Evolutionary conservation across 2,329 filamentous ascomycete species (phyloP).

Genomic region (Pseudocercospora ulei): DNA sequence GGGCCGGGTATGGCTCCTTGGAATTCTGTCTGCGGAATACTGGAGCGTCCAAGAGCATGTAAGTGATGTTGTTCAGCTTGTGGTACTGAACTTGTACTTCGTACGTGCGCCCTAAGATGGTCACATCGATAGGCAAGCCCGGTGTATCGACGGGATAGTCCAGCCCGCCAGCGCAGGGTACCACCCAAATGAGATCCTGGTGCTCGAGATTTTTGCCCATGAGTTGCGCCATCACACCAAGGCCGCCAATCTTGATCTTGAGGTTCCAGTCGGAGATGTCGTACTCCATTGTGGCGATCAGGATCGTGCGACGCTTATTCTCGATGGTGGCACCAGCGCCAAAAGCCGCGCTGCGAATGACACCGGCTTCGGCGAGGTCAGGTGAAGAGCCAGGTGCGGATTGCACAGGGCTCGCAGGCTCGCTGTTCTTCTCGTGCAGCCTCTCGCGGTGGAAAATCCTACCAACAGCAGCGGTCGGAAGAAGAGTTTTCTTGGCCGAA

Average conservation of each 20-base stretch:
- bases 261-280: constrained; percentile 61
- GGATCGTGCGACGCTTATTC: constrained; percentile 44
- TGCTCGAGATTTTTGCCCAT: constrained; percentile 56
- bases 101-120: constrained; percentile 50
- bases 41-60: constrained; percentile 55
- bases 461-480: constrained; percentile 24
- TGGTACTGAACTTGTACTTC: constrained; percentile 55
- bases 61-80: constrained; percentile 53
- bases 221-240: constrained; percentile 59
- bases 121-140: constrained; percentile 52
- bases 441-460: constrained; percentile 24
- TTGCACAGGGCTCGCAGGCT: constrained; percentile 11
- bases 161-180: constrained; percentile 48
- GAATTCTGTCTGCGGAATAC: constrained; percentile 55
- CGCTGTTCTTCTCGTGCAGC: constrained; percentile 24
- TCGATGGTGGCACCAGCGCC: constrained; percentile 26
- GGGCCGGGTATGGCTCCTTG: constrained; percentile 53
- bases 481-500: constrained; percentile 41
- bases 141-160: constrained; percentile 51
- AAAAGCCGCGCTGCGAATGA: constrained; percentile 22
- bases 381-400: constrained; percentile 13
- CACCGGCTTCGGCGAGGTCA: constrained; percentile 19
- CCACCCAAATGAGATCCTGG: constrained; percentile 51
- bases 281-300: constrained; percentile 64
- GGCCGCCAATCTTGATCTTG: constrained; percentile 60